These are phyloP conservation scores for Tolypocladium paradoxum DNA, from an alignment of 2,329 filamentous ascomycete species.

Conservation along the genomic window DNA sequence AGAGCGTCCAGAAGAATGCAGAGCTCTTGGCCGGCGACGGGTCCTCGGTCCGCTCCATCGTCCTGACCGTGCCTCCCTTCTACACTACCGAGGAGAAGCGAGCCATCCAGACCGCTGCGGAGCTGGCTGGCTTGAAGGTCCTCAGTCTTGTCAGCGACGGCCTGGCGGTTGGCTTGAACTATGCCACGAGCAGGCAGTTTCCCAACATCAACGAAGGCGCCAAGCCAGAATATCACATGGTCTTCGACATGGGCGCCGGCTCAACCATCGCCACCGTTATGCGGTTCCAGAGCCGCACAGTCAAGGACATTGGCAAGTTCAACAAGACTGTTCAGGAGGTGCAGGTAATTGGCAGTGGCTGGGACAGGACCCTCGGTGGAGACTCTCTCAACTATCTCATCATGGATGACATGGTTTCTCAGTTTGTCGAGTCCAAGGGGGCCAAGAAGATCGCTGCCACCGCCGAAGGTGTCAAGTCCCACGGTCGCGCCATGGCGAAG, in stretches of 20 bases:
- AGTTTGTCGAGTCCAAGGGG: slow-evolving; percentile 62
- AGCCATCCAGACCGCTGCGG: slow-evolving; percentile 72
- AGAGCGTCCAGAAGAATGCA: slow-evolving; percentile 83
- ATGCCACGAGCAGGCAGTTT: slow-evolving; percentile 84
- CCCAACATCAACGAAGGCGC: slow-evolving; percentile 71
- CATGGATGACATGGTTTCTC: slow-evolving; percentile 73
- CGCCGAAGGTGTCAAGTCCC: slow-evolving; percentile 51
- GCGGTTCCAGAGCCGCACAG: slow-evolving; percentile 75
- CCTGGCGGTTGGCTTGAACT: slow-evolving; percentile 86
- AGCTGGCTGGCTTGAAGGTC: slow-evolving; percentile 79
- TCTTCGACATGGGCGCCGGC: slow-evolving; percentile 97
- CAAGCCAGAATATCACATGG: slow-evolving; percentile 82
- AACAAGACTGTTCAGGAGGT: slow-evolving; percentile 98
- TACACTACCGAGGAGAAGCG: slow-evolving; percentile 86
- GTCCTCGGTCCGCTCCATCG: slow-evolving; percentile 63
- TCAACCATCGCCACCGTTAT: slow-evolving; percentile 85
- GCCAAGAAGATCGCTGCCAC: slow-evolving; percentile 56
- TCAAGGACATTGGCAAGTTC: slow-evolving; percentile 86
- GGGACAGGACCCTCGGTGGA: slow-evolving; percentile 83
- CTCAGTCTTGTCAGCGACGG: slow-evolving; percentile 81
- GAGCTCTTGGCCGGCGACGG: slow-evolving; percentile 71
- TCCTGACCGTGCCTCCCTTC: slow-evolving; percentile 83
- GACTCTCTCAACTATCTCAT: slow-evolving; percentile 83
- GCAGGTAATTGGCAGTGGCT: slow-evolving; percentile 75
- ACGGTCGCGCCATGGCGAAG: slow-evolving; percentile 80